Evolutionary conservation across 768 basidiomycete genomes (phyloP), one percentile per base, ranked within the genome.

Genomic region (Leccinum longicurvipes): DNA sequence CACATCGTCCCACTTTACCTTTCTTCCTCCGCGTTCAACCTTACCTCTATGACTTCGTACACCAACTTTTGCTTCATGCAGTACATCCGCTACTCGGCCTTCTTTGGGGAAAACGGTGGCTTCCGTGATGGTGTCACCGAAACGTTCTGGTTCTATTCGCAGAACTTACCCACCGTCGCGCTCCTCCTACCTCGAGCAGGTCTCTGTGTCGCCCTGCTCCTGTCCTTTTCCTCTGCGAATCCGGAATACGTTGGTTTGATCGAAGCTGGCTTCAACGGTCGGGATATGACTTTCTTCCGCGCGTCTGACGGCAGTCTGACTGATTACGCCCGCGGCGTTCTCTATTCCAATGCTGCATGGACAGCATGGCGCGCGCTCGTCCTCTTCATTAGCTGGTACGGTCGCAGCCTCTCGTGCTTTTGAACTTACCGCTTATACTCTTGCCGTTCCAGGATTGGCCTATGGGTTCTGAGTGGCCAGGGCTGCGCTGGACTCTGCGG

Each of bases 111-210:
- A 60, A 74, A 73, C 44, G 81, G 77, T 53, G 73, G 78, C 62
- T 56, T 78, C 55, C 75, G 76, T 46, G 80, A 84, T 58, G 80
- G 80, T 54, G 73, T 93, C 44, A 88, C 93, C n/a, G 93, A 96
- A 73, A 86, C 86, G 14, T 90, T 81, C 67, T 90, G 84, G 76
- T 84, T 83, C 65, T 89, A 90, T 61, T 84, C 92, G 1, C 93
- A 96, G 74, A 92, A 93, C 66, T 68, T 87, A 32, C 87, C 93
- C 5, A 91, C 89, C 0, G 83, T 94, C 41, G 80, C 83, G 9
- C 79, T 92, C n/a, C 80, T 94, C 41, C 74, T 96, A 19, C 93
- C 93, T 24, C 82, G 93, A 56, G 91, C 91, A 28, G 91, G 84
- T 9, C 74, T 96, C 39, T 79, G 78, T 41, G 72, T 94, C 5